A percentile compares a stretch with the other conserved stretches of the same genome.
These are phyloP conservation scores for Boletus bicolor DNA, from an alignment of 768 basidiomycete species.

Conservation along the genomic window DNA sequence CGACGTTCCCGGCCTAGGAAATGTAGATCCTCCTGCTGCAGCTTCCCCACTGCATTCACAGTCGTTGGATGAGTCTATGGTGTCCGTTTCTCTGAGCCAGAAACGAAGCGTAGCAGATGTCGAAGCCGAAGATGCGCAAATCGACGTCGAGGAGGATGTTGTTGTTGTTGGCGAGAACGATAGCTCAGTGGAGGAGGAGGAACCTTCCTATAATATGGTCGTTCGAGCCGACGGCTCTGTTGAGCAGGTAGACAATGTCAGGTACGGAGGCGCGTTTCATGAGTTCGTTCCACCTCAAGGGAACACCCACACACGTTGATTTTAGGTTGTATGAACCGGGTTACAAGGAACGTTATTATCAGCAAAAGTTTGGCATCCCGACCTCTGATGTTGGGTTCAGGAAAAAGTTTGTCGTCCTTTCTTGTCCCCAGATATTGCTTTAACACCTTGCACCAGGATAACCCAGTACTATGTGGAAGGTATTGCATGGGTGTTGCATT, in stretches of 20 bases:
- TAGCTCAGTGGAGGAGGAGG: slow-evolving; percentile 46
- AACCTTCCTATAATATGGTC: slow-evolving; percentile 56
- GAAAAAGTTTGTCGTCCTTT: slow-evolving; percentile 53
- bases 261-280: slow-evolving; percentile 48
- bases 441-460: slow-evolving; percentile 46
- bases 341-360: slow-evolving; percentile 93
- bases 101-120: slow-evolving; percentile 48
- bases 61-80: slow-evolving; percentile 20
- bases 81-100: slow-evolving; percentile 23
- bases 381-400: slow-evolving; percentile 68
- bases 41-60: slow-evolving; percentile 12
- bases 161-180: slow-evolving; percentile 36
- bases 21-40: slow-evolving; percentile 20
- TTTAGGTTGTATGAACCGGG: slow-evolving; percentile 92
- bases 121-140: slow-evolving; percentile 39
- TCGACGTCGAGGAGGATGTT: slow-evolving; percentile 26
- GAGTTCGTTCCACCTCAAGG: not conserved
- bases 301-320: slow-evolving; percentile 1
- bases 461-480: slow-evolving; percentile 90
- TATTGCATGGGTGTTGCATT: slow-evolving; percentile 91
- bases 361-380: slow-evolving; percentile 84
- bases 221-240: slow-evolving; percentile 91
- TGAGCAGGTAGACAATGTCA: slow-evolving; percentile 89
- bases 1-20: slow-evolving; percentile 34
- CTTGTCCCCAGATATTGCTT: not conserved